Evolutionary conservation across 345 rosid species (phyloP).

Genomic region (Gossypium herbaceum): DNA sequence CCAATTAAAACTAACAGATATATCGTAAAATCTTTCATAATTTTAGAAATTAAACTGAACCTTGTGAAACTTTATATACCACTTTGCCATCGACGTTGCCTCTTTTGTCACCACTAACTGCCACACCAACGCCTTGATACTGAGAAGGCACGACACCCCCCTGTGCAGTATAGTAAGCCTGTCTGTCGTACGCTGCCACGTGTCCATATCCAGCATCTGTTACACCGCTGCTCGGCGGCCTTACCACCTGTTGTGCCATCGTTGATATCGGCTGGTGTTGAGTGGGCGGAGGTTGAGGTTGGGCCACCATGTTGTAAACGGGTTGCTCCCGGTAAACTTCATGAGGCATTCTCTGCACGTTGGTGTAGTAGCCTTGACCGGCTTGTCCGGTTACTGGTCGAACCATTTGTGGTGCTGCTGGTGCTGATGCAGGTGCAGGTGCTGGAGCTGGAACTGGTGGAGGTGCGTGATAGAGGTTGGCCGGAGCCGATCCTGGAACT

Average conservation of each 20-base stretch:
- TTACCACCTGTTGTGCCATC: conserved; percentile 31
- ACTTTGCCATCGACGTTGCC: conserved; percentile 35
- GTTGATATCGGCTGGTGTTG: conserved; percentile 22
- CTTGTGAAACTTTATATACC: conserved; percentile 35
- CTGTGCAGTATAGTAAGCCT: conserved; percentile 53
- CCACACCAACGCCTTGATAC: conserved; percentile 54
- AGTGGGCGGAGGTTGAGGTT: conserved; percentile 25
- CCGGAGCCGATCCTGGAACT: conserved; percentile 23
- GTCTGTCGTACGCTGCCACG: conserved; percentile 52
- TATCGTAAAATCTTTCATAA: neutral
- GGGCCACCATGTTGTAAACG: conserved; percentile 44
- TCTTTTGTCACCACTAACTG: conserved; percentile 45
- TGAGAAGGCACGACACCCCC: conserved; percentile 42
- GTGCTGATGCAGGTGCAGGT: neutral
- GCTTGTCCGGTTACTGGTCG: conserved; percentile 47
- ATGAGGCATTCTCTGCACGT: conserved; percentile 53
- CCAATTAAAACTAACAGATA: conserved; percentile 14
- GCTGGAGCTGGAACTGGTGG: conserved; percentile 12
- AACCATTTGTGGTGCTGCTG: conserved; percentile 31
- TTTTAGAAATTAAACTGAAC: conserved; percentile 25
- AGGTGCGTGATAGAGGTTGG: conserved; percentile 35
- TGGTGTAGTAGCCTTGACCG: conserved; percentile 65
- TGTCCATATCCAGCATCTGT: conserved; percentile 48
- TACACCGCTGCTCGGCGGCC: conserved; percentile 33
- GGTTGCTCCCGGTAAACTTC: conserved; percentile 77